Base-by-base conservation (phyloP, 768 basidiomycete species). In the Suillus occidentalis region DNA sequence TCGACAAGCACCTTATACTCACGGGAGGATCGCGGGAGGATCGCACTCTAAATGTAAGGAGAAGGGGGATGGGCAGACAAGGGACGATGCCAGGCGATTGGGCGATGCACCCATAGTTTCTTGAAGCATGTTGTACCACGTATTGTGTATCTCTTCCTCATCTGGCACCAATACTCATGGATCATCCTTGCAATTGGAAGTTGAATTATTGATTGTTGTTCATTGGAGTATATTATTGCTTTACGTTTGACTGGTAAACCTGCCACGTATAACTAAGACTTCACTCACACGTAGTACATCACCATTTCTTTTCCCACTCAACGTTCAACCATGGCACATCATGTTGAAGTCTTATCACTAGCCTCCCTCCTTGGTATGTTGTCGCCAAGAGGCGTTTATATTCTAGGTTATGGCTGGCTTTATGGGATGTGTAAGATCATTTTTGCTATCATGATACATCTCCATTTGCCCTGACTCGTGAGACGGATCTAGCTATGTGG, bases 1-100 rank as follows among this genome's bases (percentile, higher is more conserved):
- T 94, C 37, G 92, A 94, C 73, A 94, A 91, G 68, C 91, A 94
- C 70, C 68, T 83, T 45, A 74, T 91, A 25, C 71, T 92, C 37
- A 80, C 85, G 45, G 86, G 87, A 25, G 75, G 81, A 62, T 78
- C 80, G 12, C 83, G 85, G 47, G 88, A 90, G 43, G 83, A 88
- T 62, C 75, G 77, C 25, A 64, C 77, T 43, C 77, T 81, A 67
- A 77, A 77, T 20, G 79, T 79, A 43, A 77, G 88, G 70, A 83
- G 87, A 71, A 77, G 86, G 53, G 53, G 53, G 67, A 78, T 79
- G 68, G 82, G 84, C 68, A 83, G 84, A 60, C 73, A 71, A 65
- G 81, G 83, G 75, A 80, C 70, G 74, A 80, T 68, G 71, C 74
- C 70, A 70, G 77, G 72, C 68, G 89, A 89, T 66, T 90, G 87